These are phyloP conservation scores for Melastoma candidum DNA, from an alignment of 441 rosid species.

Conservation along the genomic window DNA sequence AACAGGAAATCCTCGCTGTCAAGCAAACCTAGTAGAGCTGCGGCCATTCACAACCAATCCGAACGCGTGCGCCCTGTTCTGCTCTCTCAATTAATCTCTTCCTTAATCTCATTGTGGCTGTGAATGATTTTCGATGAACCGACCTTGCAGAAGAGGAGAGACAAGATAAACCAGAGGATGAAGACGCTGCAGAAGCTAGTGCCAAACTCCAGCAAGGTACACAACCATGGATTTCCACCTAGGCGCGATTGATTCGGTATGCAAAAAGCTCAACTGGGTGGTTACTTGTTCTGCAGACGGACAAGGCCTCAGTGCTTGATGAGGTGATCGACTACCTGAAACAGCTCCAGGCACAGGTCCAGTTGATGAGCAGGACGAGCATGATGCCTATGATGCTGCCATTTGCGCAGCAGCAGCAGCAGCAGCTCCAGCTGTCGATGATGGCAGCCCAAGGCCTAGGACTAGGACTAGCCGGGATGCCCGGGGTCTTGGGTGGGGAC, in stretches of 20 bases:
- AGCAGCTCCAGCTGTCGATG: too few relatives aligned
- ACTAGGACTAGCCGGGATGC: conserved; percentile 5
- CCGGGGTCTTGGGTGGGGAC: conserved; percentile 21
- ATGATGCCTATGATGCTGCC: conserved; percentile 40
- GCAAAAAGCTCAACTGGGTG: not conserved
- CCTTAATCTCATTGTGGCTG: not conserved
- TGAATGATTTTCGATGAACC: not conserved
- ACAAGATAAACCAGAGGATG: conserved; percentile 91
- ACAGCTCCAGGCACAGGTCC: conserved; percentile 37
- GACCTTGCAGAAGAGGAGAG: conserved; percentile 76
- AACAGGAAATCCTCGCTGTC: conserved; percentile 50
- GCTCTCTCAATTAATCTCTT: not conserved
- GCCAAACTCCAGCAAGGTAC: conserved; percentile 94
- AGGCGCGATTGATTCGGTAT: not conserved
- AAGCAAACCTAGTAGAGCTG: conserved; percentile 77
- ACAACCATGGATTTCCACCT: not conserved
- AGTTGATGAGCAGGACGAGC: conserved; percentile 25
- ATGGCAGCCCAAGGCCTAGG: too few relatives aligned
- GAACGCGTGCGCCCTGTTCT: conserved; percentile 52
- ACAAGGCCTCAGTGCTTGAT: conserved; percentile 93
- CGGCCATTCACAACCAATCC: conserved; percentile 92
- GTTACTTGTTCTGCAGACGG: conserved; percentile 38
- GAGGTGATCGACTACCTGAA: conserved; percentile 94
- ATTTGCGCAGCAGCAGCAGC: too few relatives aligned
- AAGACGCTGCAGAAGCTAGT: conserved; percentile 91